These are phyloP conservation scores for Hsuehochloa calcarea DNA, from an alignment of 176 grass and related monocot species.

Conservation along the genomic window DNA sequence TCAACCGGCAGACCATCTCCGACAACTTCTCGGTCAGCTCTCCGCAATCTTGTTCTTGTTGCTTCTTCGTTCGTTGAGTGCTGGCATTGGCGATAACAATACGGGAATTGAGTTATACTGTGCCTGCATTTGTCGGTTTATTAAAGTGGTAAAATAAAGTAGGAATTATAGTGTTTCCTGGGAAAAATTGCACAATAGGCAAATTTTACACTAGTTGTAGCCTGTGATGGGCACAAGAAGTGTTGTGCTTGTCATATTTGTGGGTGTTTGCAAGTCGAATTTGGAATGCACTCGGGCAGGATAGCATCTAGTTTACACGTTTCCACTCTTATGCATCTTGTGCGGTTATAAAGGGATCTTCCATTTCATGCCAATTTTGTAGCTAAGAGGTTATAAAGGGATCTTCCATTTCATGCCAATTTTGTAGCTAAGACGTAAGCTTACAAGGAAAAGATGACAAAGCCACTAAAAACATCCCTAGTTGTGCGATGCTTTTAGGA, in stretches of 20 bases:
- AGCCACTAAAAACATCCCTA: neutral
- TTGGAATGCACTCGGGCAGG: neutral
- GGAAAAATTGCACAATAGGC: neutral
- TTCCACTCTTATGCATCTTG: neutral
- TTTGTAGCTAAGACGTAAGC: neutral
- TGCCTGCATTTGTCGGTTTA: neutral
- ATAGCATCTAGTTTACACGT: neutral
- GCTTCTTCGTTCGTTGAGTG: neutral
- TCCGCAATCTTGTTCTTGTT: neutral
- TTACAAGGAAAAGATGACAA: neutral
- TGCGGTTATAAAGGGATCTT: no score
- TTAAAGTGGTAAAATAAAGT: neutral
- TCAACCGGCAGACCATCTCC: conserved; percentile 74
- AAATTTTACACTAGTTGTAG: neutral
- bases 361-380: no score
- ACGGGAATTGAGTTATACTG: neutral
- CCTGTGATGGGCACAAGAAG: neutral
- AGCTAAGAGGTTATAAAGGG: neutral
- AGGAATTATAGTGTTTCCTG: neutral
- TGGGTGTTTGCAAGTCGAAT: neutral
- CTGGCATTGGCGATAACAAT: conserved; percentile 2
- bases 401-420: neutral
- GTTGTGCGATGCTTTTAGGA: neutral
- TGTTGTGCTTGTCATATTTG: neutral
- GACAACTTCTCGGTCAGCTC: conserved; percentile 85